Conservation (phyloP, 2,329 filamentous ascomycete genomes). For the Pseudogymnoascus sp. region DNA sequence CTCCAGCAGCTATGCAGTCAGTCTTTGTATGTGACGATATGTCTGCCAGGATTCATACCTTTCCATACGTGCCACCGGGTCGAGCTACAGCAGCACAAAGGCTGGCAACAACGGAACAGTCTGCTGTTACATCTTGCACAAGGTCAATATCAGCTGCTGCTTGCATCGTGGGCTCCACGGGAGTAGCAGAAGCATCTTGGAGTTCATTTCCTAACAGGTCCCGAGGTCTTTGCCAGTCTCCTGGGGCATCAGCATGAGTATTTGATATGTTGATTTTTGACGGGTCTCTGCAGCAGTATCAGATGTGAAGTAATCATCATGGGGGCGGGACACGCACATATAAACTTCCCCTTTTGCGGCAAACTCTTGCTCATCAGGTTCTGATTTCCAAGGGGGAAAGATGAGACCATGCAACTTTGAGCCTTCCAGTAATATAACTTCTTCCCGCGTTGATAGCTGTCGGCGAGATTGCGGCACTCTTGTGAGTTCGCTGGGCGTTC, state of each 20-base stretch:
- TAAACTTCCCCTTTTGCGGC: conserved; percentile 39
- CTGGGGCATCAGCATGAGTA: conserved; percentile 68
- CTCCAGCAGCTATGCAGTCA: conserved; percentile 51
- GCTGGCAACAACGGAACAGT: conserved; percentile 95
- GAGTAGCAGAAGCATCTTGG: conserved; percentile 13
- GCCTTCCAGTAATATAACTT: conserved; percentile 67
- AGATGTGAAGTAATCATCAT: conserved; percentile 15
- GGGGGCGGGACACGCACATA: conserved; percentile 50
- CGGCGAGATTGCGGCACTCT: conserved; percentile 43
- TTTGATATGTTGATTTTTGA: conserved; percentile 65
- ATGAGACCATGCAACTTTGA: conserved; percentile 75
- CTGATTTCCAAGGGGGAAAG: conserved; percentile 76
- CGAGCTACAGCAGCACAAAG: conserved; percentile 74
- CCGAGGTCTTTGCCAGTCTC: conserved; percentile 70
- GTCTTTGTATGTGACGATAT: conserved; percentile 10
- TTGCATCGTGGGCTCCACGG: conserved; percentile 46
- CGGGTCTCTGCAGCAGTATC: conserved; percentile 50
- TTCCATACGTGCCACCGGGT: conserved; percentile 58
- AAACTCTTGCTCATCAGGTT: conserved; percentile 58
- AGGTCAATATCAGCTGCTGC: conserved; percentile 62
- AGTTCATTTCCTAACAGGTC: conserved; percentile 47
- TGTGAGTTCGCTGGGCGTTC: conserved; percentile 4
- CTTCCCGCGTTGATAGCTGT: conserved; percentile 60
- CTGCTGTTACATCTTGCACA: conserved; percentile 90
- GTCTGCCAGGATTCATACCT: conserved; percentile 40